These are phyloP conservation scores for Boletellus deceptivus DNA, from an alignment of 1,284 basidiomycete species.

Conservation along the genomic window DNA sequence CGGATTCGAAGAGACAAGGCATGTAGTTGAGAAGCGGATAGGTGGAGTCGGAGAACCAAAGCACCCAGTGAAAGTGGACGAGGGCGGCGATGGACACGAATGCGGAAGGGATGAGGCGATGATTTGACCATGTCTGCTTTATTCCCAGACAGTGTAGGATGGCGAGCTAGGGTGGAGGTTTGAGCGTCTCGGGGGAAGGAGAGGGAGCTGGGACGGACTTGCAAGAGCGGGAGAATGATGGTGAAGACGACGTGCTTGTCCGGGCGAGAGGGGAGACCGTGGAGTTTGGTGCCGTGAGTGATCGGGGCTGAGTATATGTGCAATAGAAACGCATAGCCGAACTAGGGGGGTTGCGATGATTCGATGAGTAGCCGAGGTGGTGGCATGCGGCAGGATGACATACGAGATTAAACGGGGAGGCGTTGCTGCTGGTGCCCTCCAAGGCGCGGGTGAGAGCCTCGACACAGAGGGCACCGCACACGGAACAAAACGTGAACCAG, in stretches of 20 bases:
- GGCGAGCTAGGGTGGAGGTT: slow-evolving; percentile 42
- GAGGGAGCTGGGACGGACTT: slow-evolving; percentile 39
- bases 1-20: slow-evolving; percentile 65
- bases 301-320: slow-evolving; percentile 68
- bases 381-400: slow-evolving; percentile 24
- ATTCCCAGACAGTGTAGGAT: slow-evolving; percentile 63
- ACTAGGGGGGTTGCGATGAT: slow-evolving; percentile 37
- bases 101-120: slow-evolving; percentile 64
- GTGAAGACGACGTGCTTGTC: slow-evolving; percentile 67
- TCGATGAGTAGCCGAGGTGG: neutral
- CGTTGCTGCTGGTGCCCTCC: slow-evolving; percentile 56
- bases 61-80: slow-evolving; percentile 61
- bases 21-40: slow-evolving; percentile 73
- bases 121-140: slow-evolving; percentile 55
- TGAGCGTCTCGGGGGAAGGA: neutral
- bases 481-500: slow-evolving; percentile 68
- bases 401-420: slow-evolving; percentile 67
- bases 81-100: slow-evolving; percentile 58
- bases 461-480: slow-evolving; percentile 61
- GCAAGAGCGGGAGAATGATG: slow-evolving; percentile 65
- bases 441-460: slow-evolving; percentile 65
- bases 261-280: slow-evolving; percentile 54
- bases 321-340: slow-evolving; percentile 71
- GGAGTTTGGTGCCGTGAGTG: slow-evolving; percentile 46
- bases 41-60: slow-evolving; percentile 46